These are phyloP conservation scores for Trypanosoma lewisi DNA, from an alignment of 208 protist species.

Conservation along the genomic window DNA sequence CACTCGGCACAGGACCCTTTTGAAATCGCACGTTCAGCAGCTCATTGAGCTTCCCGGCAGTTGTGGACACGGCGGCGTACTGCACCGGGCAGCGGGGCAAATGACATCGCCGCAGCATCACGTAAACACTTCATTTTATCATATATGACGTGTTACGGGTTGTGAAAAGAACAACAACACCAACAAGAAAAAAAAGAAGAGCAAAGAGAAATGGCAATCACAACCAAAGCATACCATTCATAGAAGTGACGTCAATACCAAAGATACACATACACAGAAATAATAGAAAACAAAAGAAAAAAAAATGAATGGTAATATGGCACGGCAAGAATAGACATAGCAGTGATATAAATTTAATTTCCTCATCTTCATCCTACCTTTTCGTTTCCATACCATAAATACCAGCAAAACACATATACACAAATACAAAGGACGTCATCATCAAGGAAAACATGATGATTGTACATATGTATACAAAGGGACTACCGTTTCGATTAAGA, in stretches of 20 bases:
- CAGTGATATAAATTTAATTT: too few species aligned
- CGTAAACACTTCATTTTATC: neutral
- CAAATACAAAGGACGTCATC: neutral
- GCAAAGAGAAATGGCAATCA: constrained; percentile 17
- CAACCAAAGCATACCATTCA: too few species aligned
- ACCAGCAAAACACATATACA: too few species aligned
- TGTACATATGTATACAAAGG: neutral
- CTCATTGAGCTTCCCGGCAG: constrained; percentile 43
- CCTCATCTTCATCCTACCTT: too few species aligned
- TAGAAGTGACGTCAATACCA: too few species aligned
- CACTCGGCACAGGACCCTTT: constrained; percentile 22
- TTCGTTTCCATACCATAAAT: too few species aligned
- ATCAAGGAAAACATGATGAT: neutral
- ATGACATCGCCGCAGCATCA: constrained; percentile 19
- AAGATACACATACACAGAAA: too few species aligned
- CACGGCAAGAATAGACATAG: too few species aligned
- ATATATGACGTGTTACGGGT: neutral
- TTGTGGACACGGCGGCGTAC: constrained; percentile 14
- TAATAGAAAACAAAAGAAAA: too few species aligned
- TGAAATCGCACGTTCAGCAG: constrained; percentile 47
- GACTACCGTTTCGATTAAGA: neutral
- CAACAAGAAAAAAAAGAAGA: constrained; percentile 14
- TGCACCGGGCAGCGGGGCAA: constrained; percentile 8
- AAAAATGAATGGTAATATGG: too few species aligned
- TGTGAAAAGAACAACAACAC: neutral